Percentiles rank a stretch among this genome's conserved stretches.
These are phyloP conservation scores for Intubia oerlemansii DNA, from an alignment of 2,329 filamentous ascomycete genomes.

Conservation along the genomic window DNA sequence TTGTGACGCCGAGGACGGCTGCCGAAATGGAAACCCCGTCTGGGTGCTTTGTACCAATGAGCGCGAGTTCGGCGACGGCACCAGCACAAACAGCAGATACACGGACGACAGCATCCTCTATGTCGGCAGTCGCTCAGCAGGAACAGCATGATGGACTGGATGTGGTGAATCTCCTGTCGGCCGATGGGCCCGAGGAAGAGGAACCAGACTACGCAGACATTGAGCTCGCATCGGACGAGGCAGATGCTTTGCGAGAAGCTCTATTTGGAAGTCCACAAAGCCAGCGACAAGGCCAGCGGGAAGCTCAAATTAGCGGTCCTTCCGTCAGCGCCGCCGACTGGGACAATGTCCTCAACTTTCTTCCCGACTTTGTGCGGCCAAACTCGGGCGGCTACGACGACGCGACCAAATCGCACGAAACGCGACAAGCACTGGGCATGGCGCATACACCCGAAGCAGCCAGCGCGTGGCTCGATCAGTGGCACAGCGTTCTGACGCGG, in stretches of 20 bases:
- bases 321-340: conserved; percentile 13
- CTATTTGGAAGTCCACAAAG: conserved; percentile 15
- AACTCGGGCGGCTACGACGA: conserved; percentile 7
- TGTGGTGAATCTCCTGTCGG: conserved; percentile 16
- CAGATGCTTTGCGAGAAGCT: conserved; percentile 15
- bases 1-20: conserved; percentile 1
- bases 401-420: conserved; percentile 2
- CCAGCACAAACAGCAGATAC: neutral
- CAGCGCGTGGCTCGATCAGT: conserved; percentile 28
- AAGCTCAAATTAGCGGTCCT: conserved; percentile 1
- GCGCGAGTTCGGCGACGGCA: no score
- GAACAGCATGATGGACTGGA: conserved; percentile 17
- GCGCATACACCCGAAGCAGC: conserved; percentile 16
- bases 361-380: conserved; percentile 20
- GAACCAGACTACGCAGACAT: conserved; percentile 7
- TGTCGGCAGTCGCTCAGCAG: conserved; percentile 14
- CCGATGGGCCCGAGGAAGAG: conserved; percentile 7
- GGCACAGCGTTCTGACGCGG: conserved; percentile 30
- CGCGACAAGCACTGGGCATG: conserved; percentile 16
- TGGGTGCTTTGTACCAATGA: no score
- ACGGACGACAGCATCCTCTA: neutral
- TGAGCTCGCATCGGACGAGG: conserved; percentile 12
- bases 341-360: conserved; percentile 28
- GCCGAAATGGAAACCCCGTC: no score
- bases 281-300: conserved; percentile 3